phyloP scores from a whole-genome alignment of 495 filamentous ascomycete species.

The Aspergillus diversus region DNA sequence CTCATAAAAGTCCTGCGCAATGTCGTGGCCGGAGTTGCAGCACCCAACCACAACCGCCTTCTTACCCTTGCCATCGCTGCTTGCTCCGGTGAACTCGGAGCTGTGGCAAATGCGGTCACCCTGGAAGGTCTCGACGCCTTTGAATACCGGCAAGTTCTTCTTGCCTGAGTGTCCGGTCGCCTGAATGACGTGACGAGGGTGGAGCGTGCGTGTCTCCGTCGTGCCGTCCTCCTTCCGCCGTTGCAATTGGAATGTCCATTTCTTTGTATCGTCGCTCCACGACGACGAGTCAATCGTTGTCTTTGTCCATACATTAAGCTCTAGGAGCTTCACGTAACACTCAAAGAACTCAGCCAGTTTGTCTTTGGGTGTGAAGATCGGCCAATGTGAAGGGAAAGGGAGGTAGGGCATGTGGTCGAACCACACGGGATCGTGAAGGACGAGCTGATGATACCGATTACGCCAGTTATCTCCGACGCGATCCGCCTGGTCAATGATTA shows the following conservation, averaged over 20 bases:
- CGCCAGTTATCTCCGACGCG: conserved; percentile 79
- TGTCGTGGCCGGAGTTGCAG: conserved; percentile 83
- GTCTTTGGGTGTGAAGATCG: conserved; percentile 75
- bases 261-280: conserved; percentile 56
- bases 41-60: conserved; percentile 77
- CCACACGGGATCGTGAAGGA: conserved; percentile 78
- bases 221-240: conserved; percentile 53
- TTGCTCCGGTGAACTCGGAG: conserved; percentile 66
- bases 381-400: conserved; percentile 68
- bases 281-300: conserved; percentile 53
- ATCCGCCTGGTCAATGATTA: conserved; percentile 69
- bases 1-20: conserved; percentile 80
- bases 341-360: conserved; percentile 82
- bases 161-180: conserved; percentile 78
- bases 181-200: conserved; percentile 70
- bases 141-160: conserved; percentile 64
- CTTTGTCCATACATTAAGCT: conserved; percentile 75
- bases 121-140: conserved; percentile 62
- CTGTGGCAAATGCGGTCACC: conserved; percentile 65
- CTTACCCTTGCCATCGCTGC: conserved; percentile 52
- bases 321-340: conserved; percentile 69
- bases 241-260: conserved; percentile 65
- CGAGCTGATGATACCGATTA: conserved; percentile 61
- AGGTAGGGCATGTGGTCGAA: conserved; percentile 78
- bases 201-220: conserved; percentile 57